Evolutionary conservation across 2,329 filamentous ascomycete species (phyloP), one percentile per base, ranked within the genome.

Genomic region (Claviceps citrina): DNA sequence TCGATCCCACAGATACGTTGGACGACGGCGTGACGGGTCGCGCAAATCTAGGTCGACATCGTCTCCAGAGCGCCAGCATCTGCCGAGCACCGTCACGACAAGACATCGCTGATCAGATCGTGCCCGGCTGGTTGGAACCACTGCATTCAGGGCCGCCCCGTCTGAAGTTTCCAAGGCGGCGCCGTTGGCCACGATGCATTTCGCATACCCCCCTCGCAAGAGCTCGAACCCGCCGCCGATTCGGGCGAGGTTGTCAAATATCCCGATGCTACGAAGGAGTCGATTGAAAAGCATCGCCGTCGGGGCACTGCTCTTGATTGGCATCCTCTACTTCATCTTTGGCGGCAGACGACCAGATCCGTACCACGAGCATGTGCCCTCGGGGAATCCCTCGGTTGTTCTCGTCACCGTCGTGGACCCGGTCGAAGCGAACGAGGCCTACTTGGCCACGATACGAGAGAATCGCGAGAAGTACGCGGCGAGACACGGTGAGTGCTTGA

Each of bases 181-280:
- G 25, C 20, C 31, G 18, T 31, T 32, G 38, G 47, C 45, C 53
- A 67, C 52, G 50, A 91, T 94, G 85, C 87, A 94, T 60, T 86
- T 89, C 68, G 85, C 87, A 47, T 78, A 93, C 52, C 86, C 86
- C 41, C 76, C 84, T 53, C 81, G 86, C 60, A 93, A 89, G 64
- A 77, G 73, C 54, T 89, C 83, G 48, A 77, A 81, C 55, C 76
- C 81, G 49, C 75, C 78, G 48, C 78, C 80, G 24, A 89, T 84
- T 62, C 69, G 70, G 47, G 68, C 73, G 36, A 70, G 76, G 53
- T 68, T 71, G 47, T 64, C 76, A 53, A 63, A 68, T 49, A 58
- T 65, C 16, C 56, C 74, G 36, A 52, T 66, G 44, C 54, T 75
- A 46, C 73, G 81, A 46, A 71, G 75, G 49, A 75, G 70, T 53